Percentiles rank a stretch among this genome's conserved stretches.
These are phyloP conservation scores for Mortierella sp. DNA, from an alignment of 371 early-diverging fungal species.

Conservation along the genomic window DNA sequence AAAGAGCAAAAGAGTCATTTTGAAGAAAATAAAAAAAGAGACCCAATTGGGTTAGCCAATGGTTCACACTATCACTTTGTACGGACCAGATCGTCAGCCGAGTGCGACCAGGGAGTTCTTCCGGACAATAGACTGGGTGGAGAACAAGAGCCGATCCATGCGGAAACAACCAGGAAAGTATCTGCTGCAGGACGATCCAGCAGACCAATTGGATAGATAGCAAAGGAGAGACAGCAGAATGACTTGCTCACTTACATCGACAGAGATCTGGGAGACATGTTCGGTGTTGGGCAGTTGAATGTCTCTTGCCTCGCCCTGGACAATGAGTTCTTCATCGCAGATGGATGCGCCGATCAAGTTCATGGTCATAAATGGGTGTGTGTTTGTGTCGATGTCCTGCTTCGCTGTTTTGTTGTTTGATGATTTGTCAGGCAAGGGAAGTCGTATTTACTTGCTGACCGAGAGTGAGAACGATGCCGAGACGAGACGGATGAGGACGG, in stretches of 20 bases:
- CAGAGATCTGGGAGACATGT: constrained; percentile 91
- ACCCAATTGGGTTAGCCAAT: background rate
- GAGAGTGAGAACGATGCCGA: constrained; percentile 5
- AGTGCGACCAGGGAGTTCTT: background rate
- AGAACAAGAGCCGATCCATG: background rate
- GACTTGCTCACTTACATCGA: constrained; percentile 78
- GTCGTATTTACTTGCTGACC: constrained; percentile 13
- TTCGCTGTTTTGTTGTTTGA: background rate
- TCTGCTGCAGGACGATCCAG: background rate
- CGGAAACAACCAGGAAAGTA: background rate
- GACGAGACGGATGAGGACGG: background rate
- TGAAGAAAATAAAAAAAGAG: background rate
- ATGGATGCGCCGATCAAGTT: constrained; percentile 78
- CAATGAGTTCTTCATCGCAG: constrained; percentile 69
- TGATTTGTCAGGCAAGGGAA: constrained; percentile 27
- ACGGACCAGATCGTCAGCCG: background rate
- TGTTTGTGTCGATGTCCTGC: background rate
- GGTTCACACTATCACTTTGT: background rate
- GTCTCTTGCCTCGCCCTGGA: constrained; percentile 74
- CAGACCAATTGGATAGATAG: constrained; percentile 6
- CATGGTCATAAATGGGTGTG: constrained; percentile 60
- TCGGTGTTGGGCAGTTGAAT: constrained; percentile 91
- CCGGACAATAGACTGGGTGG: background rate
- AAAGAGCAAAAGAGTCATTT: background rate
- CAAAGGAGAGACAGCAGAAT: background rate